Base-by-base conservation (phyloP, 768 basidiomycete genomes). In the Tricholoma hemisulphureum region DNA sequence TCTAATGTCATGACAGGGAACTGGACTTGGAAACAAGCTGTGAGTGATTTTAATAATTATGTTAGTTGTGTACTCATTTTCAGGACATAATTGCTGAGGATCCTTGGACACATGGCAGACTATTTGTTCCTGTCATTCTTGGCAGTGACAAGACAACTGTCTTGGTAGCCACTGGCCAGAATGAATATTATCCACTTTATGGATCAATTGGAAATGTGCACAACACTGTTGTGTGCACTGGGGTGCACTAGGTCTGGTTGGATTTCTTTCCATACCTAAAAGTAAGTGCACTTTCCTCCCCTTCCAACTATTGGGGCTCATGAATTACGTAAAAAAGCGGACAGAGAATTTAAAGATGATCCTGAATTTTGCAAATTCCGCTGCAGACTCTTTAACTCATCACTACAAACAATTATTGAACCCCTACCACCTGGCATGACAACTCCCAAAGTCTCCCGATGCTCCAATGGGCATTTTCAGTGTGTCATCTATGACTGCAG, bases 141-240 rank as follows among this genome's bases (percentile, higher is more conserved):
- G 68, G 69, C 0, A 69, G 64, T 52, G 66, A 72, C 50, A 72
- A 72, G 48, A 72, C 68, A 0, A 70, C 69, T 0, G 69, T 71
- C 3, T 69, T 65, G 6, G 58, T 65, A 20, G 63, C 60, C 0
- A 70, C 68, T 2, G 64, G 68, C 1, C 56, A 60, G 0, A 60
- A 59, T 14, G 61, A 66, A 26, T 67, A 65, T 48, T 64, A 65
- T 24, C 65, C 63, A n/a, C n/a, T n/a, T n/a, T n/a, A n/a, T n/a
- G n/a, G n/a, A n/a, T 62, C 60, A 0, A 51, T 59, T 28, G 63
- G 63, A 10, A 57, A 55, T 43, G 34, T 65, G 1, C 39, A 56
- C 18, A 63, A 65, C 26, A 54, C 18, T 28, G 53, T 55, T 28
- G 32, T 32, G 55, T 32, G 1, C 56, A 60, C 24, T n/a, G 32